Evolutionary conservation across 768 basidiomycete species (phyloP), one percentile per base, ranked within the genome.

Genomic region (Tricholoma saponaceum): DNA sequence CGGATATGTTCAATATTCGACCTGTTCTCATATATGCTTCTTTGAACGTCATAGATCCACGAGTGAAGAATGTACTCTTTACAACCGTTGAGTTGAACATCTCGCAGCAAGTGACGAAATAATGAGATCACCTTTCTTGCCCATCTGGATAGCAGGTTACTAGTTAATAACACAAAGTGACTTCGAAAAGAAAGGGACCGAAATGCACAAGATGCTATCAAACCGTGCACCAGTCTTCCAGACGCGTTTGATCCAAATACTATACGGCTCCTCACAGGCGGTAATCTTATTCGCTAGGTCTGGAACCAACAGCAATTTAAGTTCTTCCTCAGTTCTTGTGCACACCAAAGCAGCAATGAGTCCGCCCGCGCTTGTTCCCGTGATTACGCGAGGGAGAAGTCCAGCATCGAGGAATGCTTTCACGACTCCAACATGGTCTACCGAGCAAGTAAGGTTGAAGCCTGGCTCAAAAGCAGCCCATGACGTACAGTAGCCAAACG

Each of bases 1-100:
- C 93, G 13, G 92, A 95, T 26, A 98, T 86, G 67, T 98, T 98
- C 30, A 99, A 77, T 25, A 96, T 90, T 37, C 96, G 83, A 23
- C 96, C 96, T 0, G 97, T 99, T 63, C 89, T 79, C 66, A 92
- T 74, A 65, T 96, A 98, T 1, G 96, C 96, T 69, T 99, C 97
- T 51, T 84, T 85, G 74, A 99, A 99, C 1, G 96, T 98, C 83
- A 92, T 84, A 1, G 92, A 94, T 2, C 96, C 96, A 58, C 86
- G 81, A 7, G 94, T 96, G 69, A 96, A 98, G 75, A 92, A 99
- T 12, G 84, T 77, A 52, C 88, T 83, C 92, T 94, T 56, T 18
- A 39, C 39, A 28, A 44, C 51, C 33, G 12, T 32, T 30, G 35
- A 22, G 51, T 12, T 23, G 14, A 43, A 49, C 60, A 37, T 5